phyloP scores from a whole-genome alignment of 805 yeast genomes.

The Zygosaccharomyces pseudorouxii region DNA sequence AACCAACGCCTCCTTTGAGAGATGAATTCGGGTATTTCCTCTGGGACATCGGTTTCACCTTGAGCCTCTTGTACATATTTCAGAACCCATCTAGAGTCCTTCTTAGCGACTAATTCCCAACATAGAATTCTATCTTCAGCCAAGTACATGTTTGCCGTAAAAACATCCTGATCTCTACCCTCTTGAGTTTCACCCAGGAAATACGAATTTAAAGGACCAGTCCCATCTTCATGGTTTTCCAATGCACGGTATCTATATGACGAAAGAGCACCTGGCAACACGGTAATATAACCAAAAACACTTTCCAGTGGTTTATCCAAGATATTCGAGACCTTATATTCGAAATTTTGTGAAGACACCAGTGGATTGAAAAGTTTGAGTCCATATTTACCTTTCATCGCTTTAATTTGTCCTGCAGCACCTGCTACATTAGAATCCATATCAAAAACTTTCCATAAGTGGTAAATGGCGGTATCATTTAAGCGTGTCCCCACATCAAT shows the following conservation, averaged over 20 bases:
- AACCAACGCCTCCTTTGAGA: slow-evolving; percentile 98
- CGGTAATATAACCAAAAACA: slow-evolving; percentile 86
- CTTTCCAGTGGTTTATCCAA: slow-evolving; percentile 93
- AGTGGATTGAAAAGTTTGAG: slow-evolving; percentile 77
- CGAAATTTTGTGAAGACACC: slow-evolving; percentile 95
- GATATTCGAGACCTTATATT: slow-evolving; percentile 94
- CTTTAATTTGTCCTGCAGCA: slow-evolving; percentile 96
- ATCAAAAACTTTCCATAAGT: slow-evolving; percentile 96
- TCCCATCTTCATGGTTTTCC: slow-evolving; percentile 78
- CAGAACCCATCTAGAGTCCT: slow-evolving; percentile 77
- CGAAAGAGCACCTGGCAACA: slow-evolving; percentile 91
- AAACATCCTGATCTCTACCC: slow-evolving; percentile 63
- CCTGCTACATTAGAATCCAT: slow-evolving; percentile 96
- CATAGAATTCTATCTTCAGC: slow-evolving; percentile 96
- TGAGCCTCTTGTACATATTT: slow-evolving; percentile 89
- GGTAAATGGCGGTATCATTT: slow-evolving; percentile 81
- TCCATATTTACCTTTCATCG: slow-evolving; percentile 91
- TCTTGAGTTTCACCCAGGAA: slow-evolving; percentile 80
- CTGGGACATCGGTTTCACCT: slow-evolving; percentile 98
- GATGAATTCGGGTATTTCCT: slow-evolving; percentile 86
- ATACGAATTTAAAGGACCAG: slow-evolving; percentile 85
- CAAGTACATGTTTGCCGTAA: slow-evolving; percentile 92
- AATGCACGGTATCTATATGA: slow-evolving; percentile 90
- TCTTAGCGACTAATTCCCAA: slow-evolving; percentile 92
- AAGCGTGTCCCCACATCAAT: slow-evolving; percentile 98